Percentiles rank a stretch among this genome's conserved stretches.
phyloP scores from a whole-genome alignment of 371 early-diverging fungal genomes.

The Cokeromyces recurvatus region DNA sequence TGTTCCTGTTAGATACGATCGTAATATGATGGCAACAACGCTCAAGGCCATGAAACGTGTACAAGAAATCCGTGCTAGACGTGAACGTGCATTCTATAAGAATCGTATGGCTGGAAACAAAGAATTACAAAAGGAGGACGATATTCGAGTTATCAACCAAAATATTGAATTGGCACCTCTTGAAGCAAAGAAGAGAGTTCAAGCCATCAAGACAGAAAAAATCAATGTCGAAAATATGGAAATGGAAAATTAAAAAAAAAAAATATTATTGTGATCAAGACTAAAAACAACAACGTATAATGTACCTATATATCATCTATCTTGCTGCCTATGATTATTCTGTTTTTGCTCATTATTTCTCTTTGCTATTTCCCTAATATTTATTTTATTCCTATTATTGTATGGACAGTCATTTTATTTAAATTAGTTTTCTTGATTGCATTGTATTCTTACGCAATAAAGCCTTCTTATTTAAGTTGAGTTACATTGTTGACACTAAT shows the following conservation, averaged over 20 bases:
- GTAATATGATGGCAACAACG: slow-evolving; percentile 91
- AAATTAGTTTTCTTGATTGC: no score
- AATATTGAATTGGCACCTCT: slow-evolving; percentile 81
- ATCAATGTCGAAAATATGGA: slow-evolving; percentile 54
- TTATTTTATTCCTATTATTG: no score
- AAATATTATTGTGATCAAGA: no score
- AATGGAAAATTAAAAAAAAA: slow-evolving; percentile 46
- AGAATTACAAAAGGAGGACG: slow-evolving; percentile 69
- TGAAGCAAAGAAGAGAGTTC: slow-evolving; percentile 53
- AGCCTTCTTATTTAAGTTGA: no score
- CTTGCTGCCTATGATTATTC: no score
- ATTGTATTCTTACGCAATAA: no score
- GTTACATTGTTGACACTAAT: no score
- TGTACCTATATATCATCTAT: no score
- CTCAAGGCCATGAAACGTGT: slow-evolving; percentile 96
- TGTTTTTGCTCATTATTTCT: no score
- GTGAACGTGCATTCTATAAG: slow-evolving; percentile 89
- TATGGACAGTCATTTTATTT: no score
- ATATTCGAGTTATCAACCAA: slow-evolving; percentile 73
- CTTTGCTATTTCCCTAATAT: no score
- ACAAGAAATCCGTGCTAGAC: slow-evolving; percentile 84
- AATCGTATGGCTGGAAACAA: slow-evolving; percentile 82
- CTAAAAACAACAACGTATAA: no score
- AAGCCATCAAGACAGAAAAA: slow-evolving; percentile 54
- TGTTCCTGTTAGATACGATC: slow-evolving; percentile 95